Evolutionary conservation across 2,329 filamentous ascomycete genomes (phyloP), one percentile per base, ranked within the genome.

Genomic region (Colletotrichum phormii): DNA sequence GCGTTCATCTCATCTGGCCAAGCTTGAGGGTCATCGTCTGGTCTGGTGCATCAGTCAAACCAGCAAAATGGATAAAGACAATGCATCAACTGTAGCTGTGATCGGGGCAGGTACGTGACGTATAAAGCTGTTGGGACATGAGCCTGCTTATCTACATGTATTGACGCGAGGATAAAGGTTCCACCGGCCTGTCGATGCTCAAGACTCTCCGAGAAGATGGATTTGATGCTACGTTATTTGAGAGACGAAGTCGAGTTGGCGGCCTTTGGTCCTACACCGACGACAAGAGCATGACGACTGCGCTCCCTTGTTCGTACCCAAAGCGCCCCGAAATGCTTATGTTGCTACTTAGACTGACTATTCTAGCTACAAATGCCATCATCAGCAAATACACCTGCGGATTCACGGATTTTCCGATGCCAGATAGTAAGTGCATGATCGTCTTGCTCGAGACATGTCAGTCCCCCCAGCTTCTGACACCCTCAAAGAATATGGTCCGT

Each of bases 121-220:
- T 11, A 54, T 35, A 35, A 9, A 13, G 26, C 26, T 24, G 2
- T 8, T 35, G 13, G 11, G 7, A 37, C 22, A 31, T 37, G 4
- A 12, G 8, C 8, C 18, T 15, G 7, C 3, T 11, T 5, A 22
- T n/a, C 42, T 11, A 11, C 18, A 0, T 49, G 51, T 13, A 22
- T 37, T 73, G 29, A 69, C 31, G 22, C 12, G 5, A 57, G 13
- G 3, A 1, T 2, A 1, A 55, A 81, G 80, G 80, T 2, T 74
- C 80, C 0, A 75, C 78, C 0, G 80, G 80, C 4, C 70, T 81
- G 24, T 79, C 79, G 11, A 78, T 79, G 73, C 74, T 83, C 46
- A 86, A 86, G 76, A 82, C 80, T 3, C 77, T 86, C 11, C 79
- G 79, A 12, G 84, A 85, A 67, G 84, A 84, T 77, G 84, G 84